Percentiles rank a stretch among this genome's conserved stretches.
Conservation (phyloP, 768 basidiomycete species). For the Boletus barrowsii region DNA sequence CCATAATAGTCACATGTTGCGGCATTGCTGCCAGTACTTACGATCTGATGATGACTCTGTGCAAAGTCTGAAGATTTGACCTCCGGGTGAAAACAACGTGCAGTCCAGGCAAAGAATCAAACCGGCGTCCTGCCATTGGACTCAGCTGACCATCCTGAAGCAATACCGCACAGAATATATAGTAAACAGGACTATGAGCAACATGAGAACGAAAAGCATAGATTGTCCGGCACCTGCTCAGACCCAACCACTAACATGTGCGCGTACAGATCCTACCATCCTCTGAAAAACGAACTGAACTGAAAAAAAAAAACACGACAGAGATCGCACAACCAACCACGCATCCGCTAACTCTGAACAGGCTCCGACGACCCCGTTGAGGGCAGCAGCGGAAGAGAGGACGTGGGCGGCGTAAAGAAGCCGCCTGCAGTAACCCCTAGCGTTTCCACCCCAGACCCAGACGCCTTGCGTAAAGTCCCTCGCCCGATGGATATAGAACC, state of each 20-base stretch:
- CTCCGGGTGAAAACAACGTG: neutral
- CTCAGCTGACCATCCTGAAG: too few species aligned
- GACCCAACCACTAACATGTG: too few species aligned
- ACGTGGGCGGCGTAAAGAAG: conserved; percentile 63
- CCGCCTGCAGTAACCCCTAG: conserved; percentile 72
- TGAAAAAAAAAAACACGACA: neutral
- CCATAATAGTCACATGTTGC: too few species aligned
- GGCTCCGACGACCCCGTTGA: neutral
- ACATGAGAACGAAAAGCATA: too few species aligned
- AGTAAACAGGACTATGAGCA: too few species aligned
- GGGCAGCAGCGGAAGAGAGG: conserved; percentile 29
- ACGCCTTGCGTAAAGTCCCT: conserved; percentile 57
- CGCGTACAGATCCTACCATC: neutral
- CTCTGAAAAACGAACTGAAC: neutral
- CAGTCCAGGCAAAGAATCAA: neutral
- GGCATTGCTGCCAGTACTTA: too few species aligned
- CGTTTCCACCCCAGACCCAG: conserved; percentile 74
- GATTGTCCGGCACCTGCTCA: too few species aligned
- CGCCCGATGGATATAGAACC: conserved; percentile 68
- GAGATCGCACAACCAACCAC: neutral
- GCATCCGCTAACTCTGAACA: conserved; percentile 1
- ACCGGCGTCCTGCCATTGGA: too few species aligned
- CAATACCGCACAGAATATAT: too few species aligned
- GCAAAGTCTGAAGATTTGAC: too few species aligned
- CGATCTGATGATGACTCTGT: too few species aligned